These are phyloP conservation scores for Stevia rebaudiana DNA, from an alignment of 140 eudicot species.

Conservation along the genomic window DNA sequence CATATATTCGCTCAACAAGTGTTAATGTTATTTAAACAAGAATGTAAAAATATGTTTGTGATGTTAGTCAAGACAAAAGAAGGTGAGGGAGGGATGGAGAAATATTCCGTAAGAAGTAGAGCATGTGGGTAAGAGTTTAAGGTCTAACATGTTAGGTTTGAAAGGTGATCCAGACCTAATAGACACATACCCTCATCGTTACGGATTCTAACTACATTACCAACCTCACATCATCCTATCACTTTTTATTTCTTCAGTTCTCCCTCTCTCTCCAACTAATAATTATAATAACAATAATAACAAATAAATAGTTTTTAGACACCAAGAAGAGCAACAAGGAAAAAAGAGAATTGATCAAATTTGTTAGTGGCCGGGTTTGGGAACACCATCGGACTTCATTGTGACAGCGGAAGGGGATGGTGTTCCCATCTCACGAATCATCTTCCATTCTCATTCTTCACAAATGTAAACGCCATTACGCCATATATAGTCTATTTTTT, in stretches of 20 bases:
- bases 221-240: conserved; percentile 32
- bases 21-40: not conserved
- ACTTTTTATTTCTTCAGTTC: not conserved
- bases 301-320: too few species aligned
- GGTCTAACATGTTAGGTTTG: conserved; percentile 43
- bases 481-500: too few species aligned
- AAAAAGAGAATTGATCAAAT: too few species aligned
- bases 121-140: conserved; percentile 26
- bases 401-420: too few species aligned
- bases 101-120: conserved; percentile 17
- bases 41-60: conserved; percentile 17
- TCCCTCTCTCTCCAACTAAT: too few species aligned
- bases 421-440: too few species aligned
- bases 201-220: conserved; percentile 48
- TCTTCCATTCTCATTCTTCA: too few species aligned
- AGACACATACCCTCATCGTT: conserved; percentile 28
- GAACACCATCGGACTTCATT: too few species aligned
- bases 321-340: too few species aligned
- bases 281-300: too few species aligned
- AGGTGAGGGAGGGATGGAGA: conserved; percentile 5
- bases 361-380: too few species aligned
- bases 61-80: conserved; percentile 5
- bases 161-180: conserved; percentile 48
- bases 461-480: too few species aligned
- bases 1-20: not conserved